Evolutionary conservation across 768 basidiomycete species (phyloP).

Genomic region (Lanmaoa rubissima): DNA sequence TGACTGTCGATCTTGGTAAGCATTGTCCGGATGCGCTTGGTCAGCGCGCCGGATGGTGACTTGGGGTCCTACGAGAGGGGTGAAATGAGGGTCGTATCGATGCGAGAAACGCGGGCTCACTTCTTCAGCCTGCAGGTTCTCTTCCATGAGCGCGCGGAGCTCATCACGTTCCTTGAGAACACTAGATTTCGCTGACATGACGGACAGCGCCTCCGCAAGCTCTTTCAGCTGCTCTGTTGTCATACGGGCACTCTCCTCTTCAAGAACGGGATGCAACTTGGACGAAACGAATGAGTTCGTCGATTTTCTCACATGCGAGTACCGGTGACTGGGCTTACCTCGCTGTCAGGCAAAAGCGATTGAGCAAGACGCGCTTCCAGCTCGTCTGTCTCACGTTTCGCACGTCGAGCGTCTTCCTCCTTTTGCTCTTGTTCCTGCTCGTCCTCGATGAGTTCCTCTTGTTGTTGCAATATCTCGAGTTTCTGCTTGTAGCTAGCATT

Average conservation of each 20-base stretch:
- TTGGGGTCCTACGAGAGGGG: constrained; percentile 60
- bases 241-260: constrained; percentile 86
- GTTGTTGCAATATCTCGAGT: constrained; percentile 95
- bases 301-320: not conserved
- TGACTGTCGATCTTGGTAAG: constrained; percentile 94
- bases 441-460: constrained; percentile 99
- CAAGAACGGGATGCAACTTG: constrained; percentile 60
- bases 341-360: constrained; percentile 83
- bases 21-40: constrained; percentile 95
- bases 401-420: constrained; percentile 88
- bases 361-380: constrained; percentile 76
- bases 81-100: not conserved
- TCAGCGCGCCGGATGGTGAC: constrained; percentile 79
- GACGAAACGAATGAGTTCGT: not conserved
- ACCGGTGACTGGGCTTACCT: constrained; percentile 47
- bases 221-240: constrained; percentile 95
- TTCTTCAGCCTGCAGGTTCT: constrained; percentile 88
- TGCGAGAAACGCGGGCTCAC: constrained; percentile 35
- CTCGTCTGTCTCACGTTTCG: constrained; percentile 77
- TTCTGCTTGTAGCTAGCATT: constrained; percentile 97
- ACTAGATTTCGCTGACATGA: constrained; percentile 90
- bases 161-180: constrained; percentile 96
- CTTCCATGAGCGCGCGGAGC: constrained; percentile 87
- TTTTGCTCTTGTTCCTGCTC: constrained; percentile 98
- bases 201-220: constrained; percentile 84